A percentile compares a stretch with the other conserved stretches of the same genome.
phyloP scores from a whole-genome alignment of 225 moss, liverwort and hornwort genomes.

The Pleurozium schreberi region DNA sequence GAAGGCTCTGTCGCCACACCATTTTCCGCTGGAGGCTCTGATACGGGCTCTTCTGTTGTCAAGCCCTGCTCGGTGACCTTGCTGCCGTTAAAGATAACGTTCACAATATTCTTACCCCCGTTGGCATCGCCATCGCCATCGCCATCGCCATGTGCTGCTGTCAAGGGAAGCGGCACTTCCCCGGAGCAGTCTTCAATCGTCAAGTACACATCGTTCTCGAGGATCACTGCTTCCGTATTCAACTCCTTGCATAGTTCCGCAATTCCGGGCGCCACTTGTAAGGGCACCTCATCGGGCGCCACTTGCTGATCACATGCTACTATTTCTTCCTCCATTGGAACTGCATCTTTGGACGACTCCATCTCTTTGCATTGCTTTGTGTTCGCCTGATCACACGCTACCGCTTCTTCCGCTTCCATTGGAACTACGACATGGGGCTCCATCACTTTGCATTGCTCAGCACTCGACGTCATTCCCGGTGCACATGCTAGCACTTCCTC shows the following conservation, averaged over 20 bases:
- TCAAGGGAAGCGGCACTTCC: neutral
- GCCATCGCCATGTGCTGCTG: neutral
- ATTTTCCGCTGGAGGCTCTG: neutral
- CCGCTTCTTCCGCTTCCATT: neutral
- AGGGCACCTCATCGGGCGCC: neutral
- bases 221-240: neutral
- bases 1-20: neutral
- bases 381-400: neutral
- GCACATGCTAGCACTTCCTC: neutral
- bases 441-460: neutral
- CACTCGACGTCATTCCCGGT: neutral
- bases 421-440: neutral
- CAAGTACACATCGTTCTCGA: neutral
- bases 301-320: neutral
- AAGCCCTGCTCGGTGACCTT: neutral
- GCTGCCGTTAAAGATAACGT: neutral
- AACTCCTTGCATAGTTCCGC: neutral
- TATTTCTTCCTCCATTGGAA: neutral
- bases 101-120: neutral
- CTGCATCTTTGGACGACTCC: neutral
- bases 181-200: neutral
- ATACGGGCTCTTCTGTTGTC: neutral
- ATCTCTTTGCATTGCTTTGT: neutral
- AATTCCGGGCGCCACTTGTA: neutral
- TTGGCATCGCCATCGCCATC: neutral